These are phyloP conservation scores for Fomitopsis serialis DNA, from an alignment of 768 basidiomycete species.

Conservation along the genomic window DNA sequence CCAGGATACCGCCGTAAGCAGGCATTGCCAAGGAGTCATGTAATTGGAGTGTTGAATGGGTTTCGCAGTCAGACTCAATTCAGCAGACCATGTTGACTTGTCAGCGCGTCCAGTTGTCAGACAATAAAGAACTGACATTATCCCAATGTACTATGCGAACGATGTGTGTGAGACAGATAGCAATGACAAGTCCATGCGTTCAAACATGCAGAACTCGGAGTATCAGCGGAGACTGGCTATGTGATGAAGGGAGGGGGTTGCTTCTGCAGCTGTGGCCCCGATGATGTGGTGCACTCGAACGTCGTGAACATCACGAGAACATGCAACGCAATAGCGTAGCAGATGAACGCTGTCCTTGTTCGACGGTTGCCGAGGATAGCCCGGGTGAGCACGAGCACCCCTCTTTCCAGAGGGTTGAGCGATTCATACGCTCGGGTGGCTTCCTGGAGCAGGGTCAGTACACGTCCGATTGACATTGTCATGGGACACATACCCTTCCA, in stretches of 20 bases:
- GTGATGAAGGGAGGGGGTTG: conserved; percentile 40
- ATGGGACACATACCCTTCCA: conserved; percentile 64
- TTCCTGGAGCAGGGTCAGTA: conserved; percentile 54
- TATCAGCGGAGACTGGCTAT: not conserved
- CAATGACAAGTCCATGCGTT: not conserved
- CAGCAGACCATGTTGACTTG: too few relatives aligned
- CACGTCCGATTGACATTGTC: not conserved
- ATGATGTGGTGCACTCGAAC: conserved; percentile 63
- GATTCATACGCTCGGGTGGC: conserved; percentile 90
- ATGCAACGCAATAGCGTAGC: conserved; percentile 80
- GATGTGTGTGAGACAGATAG: not conserved
- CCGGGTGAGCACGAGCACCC: conserved; percentile 79
- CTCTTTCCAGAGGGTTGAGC: conserved; percentile 87
- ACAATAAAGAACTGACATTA: too few relatives aligned
- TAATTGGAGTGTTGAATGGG: too few relatives aligned
- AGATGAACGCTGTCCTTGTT: conserved; percentile 83
- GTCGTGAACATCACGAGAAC: conserved; percentile 75
- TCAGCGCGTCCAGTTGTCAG: too few relatives aligned
- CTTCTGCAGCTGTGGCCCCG: conserved; percentile 43
- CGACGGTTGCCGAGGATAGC: conserved; percentile 85
- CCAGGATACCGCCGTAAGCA: too few relatives aligned
- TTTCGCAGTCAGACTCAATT: too few relatives aligned
- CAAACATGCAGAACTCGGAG: too few relatives aligned
- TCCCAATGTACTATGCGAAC: too few relatives aligned
- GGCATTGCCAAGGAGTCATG: too few relatives aligned